Evolutionary conservation across 1,139 yeast genomes (phyloP), one percentile per base, ranked within the genome.

Genomic region (Debaryomycetaceae sp.): DNA sequence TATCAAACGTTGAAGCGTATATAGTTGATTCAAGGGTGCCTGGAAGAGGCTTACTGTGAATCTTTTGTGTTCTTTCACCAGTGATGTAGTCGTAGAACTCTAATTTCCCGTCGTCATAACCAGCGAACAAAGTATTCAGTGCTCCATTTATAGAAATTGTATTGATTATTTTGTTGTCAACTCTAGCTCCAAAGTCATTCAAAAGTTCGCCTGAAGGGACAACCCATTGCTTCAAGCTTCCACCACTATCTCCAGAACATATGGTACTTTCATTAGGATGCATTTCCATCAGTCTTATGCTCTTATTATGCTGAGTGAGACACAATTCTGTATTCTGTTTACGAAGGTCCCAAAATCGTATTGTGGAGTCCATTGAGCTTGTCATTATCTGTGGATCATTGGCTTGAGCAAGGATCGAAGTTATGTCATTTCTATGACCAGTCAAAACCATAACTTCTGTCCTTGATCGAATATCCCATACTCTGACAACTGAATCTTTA

Each of bases 391-490:
- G 98, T 0, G 99, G 98, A 50, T 89, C 96, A 1, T 80, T 78
- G 1, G 78, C 74, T 46, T 86, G 84, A 46, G 90, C 74, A 37
- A 72, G 70, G 2, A 93, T 84, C 39, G 84, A 75, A 41, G 85
- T 83, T 7, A 95, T 78, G 23, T 95, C 87, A 36, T 80, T 78
- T 49, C 81, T 78, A 63, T 95, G 99, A 0, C 99, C 99, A 2
- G 83, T 72, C 39, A 95, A 68, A 0, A 86, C 86, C 76, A 85
- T 84, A 0, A 87, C 83, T 14, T 91, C 84, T 2, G 78, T 68
- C 44, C 95, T 72, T 0, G 96, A 80, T 47, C 99, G 74, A 47
- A 93, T 84, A 63, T 95, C 99, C 99, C 99, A 95, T 4, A 89
- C 84, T 46, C 96, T 69, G 0, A 91, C 85, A 0, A 87, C 87